Evolutionary conservation across 2,329 filamentous ascomycete genomes (phyloP).

Genomic region (Didymella arachidicola): DNA sequence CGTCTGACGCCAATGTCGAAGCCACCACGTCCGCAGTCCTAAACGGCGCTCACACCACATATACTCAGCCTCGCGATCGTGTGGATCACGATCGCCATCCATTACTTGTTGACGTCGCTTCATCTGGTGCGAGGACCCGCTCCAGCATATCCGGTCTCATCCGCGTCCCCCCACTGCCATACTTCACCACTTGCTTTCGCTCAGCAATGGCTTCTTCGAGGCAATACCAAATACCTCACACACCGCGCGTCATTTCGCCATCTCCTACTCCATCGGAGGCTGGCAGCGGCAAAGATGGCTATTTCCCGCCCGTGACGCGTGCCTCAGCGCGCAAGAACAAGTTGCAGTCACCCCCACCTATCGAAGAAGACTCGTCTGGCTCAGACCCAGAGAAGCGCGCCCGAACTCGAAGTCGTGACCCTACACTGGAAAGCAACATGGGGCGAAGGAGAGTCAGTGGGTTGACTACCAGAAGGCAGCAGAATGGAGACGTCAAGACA

Average conservation of each 20-base stretch:
- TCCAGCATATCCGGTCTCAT: constrained; percentile 64
- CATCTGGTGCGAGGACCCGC: constrained; percentile 36
- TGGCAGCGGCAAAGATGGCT: constrained; percentile 61
- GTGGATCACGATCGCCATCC: constrained; percentile 12
- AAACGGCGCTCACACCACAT: constrained; percentile 28
- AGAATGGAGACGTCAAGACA: constrained; percentile 45
- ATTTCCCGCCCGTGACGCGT: constrained; percentile 78
- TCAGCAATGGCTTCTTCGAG: constrained; percentile 56
- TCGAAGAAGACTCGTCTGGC: constrained; percentile 68
- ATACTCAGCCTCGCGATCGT: constrained; percentile 28
- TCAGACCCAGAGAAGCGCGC: constrained; percentile 65
- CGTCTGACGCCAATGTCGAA: constrained; percentile 36
- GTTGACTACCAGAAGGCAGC: constrained; percentile 60
- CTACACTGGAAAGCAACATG: constrained; percentile 56
- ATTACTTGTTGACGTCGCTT: constrained; percentile 37
- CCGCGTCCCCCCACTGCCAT: constrained; percentile 64
- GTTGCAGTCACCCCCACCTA: constrained; percentile 64
- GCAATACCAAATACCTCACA: constrained; percentile 71
- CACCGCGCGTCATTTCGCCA: constrained; percentile 87
- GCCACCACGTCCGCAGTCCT: constrained; percentile 28
- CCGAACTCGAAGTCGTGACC: constrained; percentile 75
- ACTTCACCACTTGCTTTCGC: constrained; percentile 58
- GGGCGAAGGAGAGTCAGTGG: constrained; percentile 58
- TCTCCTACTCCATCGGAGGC: constrained; percentile 67
- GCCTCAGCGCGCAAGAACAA: constrained; percentile 72